Base-by-base conservation (phyloP, 768 basidiomycete genomes). In the Auricularia auricula-judae region DNA sequence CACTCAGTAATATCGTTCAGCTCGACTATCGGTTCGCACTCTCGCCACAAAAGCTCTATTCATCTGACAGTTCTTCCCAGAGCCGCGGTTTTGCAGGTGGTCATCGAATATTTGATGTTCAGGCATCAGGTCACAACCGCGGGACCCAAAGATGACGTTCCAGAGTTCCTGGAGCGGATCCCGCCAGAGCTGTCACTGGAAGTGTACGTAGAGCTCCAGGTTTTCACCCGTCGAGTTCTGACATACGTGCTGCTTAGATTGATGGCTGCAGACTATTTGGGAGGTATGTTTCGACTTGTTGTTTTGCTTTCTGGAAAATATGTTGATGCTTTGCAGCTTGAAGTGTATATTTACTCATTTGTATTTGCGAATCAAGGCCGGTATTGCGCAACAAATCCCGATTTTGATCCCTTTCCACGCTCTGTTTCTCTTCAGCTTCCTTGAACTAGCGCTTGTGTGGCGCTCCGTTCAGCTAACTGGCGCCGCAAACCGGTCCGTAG, bases 101-200 rank as follows among this genome's bases (percentile, higher is more conserved):
- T 96, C 62, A 81, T 92, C 51, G 94, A 98, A 74, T 97, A 93
- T 72, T 89, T 96, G 77, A 78, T 83, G 36, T 94, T 89, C 80
- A 94, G 89, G 75, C 78, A 85, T 1, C 81, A 92, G 66, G 93
- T 91, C 71, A 85, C 87, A 66, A 81, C 81, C n/a, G 78, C 77
- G 1, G 83, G 82, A 0, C 76, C 84, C 5, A 91, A 86, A 67
- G 91, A 93, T 69, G 90, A 93, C 61, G 77, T 89, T 23, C 91
- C 93, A 3, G 93, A 97, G 68, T 88, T 93, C 67, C 74, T 82
- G 67, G 92, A 95, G 67, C 82, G 94, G 21, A 82, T 98, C 62
- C 86, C 86, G 1, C 91, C 91, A 1, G 93, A 96, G 73, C 83
- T 97, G 58, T 89, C 90, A 1, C 75, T 98, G 4, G 94, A 97